Evolutionary conservation across 306 rosid species (phyloP).

Genomic region (Sophora flavescens): DNA sequence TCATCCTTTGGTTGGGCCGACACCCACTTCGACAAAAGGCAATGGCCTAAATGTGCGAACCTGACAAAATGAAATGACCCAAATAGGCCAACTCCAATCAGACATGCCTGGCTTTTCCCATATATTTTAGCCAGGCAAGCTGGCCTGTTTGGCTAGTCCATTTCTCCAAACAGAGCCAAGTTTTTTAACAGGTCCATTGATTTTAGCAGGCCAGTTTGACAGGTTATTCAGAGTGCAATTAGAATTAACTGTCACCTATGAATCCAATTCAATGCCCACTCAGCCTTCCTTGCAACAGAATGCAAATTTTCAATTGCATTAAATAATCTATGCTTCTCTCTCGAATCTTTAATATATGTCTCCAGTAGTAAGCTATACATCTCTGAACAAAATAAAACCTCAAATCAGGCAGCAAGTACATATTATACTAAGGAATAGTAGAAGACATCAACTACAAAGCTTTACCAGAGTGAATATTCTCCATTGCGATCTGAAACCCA

Average conservation of each 20-base stretch:
- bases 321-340: constrained; percentile 82
- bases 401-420: constrained; percentile 41
- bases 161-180: neutral
- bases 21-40: neutral
- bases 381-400: constrained; percentile 62
- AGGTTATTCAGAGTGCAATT: constrained; percentile 3
- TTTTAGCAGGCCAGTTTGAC: constrained; percentile 3
- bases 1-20: too few relatives aligned
- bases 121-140: neutral
- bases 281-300: constrained; percentile 84
- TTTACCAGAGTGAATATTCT: constrained; percentile 93
- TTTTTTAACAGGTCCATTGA: neutral
- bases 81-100: neutral
- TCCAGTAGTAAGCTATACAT: constrained; percentile 96
- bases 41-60: neutral
- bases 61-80: neutral
- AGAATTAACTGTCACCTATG: constrained; percentile 56
- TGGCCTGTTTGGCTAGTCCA: neutral
- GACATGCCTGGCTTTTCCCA: neutral
- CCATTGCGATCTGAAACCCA: constrained; percentile 95
- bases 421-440: constrained; percentile 31
- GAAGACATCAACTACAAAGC: constrained; percentile 29
- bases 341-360: constrained; percentile 85
- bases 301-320: constrained; percentile 86
- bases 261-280: constrained; percentile 93